A percentile compares a stretch with the other conserved stretches of the same genome.
Conservation (phyloP, 2,329 filamentous ascomycete species). For the Fusarium buharicum region DNA sequence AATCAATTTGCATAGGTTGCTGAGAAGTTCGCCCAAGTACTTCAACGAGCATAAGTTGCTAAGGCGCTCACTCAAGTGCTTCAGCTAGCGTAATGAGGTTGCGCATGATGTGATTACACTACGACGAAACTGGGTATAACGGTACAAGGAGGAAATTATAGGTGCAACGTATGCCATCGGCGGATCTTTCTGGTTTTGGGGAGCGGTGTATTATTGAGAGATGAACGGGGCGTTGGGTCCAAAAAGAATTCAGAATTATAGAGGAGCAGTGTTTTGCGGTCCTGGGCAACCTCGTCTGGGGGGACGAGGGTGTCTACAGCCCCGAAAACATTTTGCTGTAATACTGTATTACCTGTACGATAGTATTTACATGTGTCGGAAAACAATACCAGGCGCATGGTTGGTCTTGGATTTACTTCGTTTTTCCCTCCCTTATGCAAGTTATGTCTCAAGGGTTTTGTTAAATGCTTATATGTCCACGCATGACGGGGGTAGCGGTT, state of each 20-base stretch:
- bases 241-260: constrained; percentile 46
- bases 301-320: constrained; percentile 32
- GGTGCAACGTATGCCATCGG: constrained; percentile 28
- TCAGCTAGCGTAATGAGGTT: constrained; percentile 46
- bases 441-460: neutral
- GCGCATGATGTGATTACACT: constrained; percentile 6
- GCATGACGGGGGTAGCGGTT: constrained; percentile 51
- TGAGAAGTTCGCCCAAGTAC: constrained; percentile 51
- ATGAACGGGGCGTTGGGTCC: constrained; percentile 40
- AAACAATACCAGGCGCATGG: constrained; percentile 43
- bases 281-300: constrained; percentile 43
- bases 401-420: constrained; percentile 30
- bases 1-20: constrained; percentile 46
- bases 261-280: constrained; percentile 37
- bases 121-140: constrained; percentile 17
- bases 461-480: constrained; percentile 48
- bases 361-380: constrained; percentile 47
- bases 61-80: constrained; percentile 52
- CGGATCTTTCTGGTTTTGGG: constrained; percentile 40
- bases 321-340: constrained; percentile 44
- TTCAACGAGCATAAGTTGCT: constrained; percentile 51
- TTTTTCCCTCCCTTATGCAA: neutral
- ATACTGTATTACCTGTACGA: constrained; percentile 54
- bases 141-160: constrained; percentile 32
- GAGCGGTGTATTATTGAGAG: constrained; percentile 39